phyloP scores from a whole-genome alignment of 2,329 filamentous ascomycete genomes.

The Xylariaceae sp. region DNA sequence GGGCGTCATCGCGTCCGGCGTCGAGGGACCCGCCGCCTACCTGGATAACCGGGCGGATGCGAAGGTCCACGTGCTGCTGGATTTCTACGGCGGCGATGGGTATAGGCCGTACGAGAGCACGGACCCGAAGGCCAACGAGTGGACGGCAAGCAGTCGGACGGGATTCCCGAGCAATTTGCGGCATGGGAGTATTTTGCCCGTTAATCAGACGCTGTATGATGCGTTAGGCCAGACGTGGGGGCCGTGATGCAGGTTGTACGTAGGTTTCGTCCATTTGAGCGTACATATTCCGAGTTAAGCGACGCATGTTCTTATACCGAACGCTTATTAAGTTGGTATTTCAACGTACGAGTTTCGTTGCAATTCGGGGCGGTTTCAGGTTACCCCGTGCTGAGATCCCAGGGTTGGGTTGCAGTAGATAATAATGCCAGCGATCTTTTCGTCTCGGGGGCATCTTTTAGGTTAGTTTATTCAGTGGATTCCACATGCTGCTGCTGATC shows the following conservation, averaged over 20 bases:
- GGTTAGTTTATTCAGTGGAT: too few relatives aligned
- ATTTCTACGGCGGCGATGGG: constrained; percentile 51
- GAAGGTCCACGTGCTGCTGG: constrained; percentile 51
- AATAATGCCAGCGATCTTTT: background rate
- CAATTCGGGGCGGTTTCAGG: background rate
- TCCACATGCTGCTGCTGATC: too few relatives aligned
- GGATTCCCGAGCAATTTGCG: constrained; percentile 52
- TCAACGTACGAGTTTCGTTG: background rate
- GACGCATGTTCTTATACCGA: background rate
- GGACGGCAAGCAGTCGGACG: constrained; percentile 46
- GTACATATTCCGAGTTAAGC: background rate
- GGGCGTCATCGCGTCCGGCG: constrained; percentile 46
- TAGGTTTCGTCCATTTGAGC: background rate
- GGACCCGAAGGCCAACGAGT: constrained; percentile 47
- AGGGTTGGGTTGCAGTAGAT: background rate
- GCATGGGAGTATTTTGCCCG: constrained; percentile 54
- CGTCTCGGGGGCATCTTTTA: too few relatives aligned
- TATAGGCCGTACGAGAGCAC: constrained; percentile 53
- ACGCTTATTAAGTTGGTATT: background rate
- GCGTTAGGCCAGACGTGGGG: constrained; percentile 44
- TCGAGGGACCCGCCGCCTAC: constrained; percentile 50
- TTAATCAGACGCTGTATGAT: constrained; percentile 47
- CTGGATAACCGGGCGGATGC: constrained; percentile 45
- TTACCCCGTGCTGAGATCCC: background rate
- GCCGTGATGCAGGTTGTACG: constrained; percentile 12